These are phyloP conservation scores for Paracorniculantispora psalliotae DNA, from an alignment of 2,329 filamentous ascomycete species.

Conservation along the genomic window DNA sequence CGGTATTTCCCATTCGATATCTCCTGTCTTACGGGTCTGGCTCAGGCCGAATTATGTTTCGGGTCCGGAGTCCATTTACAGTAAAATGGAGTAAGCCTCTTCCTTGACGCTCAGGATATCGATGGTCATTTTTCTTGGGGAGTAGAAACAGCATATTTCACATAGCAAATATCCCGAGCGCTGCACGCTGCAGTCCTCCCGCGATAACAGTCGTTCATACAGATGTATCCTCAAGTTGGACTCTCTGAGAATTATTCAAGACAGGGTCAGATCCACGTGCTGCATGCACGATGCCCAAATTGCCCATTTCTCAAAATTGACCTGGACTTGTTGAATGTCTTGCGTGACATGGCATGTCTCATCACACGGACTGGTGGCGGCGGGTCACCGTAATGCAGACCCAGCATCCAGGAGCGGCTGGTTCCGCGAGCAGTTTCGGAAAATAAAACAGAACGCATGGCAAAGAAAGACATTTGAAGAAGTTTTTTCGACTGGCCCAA, in stretches of 20 bases:
- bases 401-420: not conserved
- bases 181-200: too few relatives aligned
- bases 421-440: not conserved
- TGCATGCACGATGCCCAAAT: not conserved
- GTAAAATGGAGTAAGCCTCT: too few relatives aligned
- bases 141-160: too few relatives aligned
- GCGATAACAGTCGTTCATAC: too few relatives aligned
- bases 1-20: not conserved
- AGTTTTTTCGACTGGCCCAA: not conserved
- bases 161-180: too few relatives aligned
- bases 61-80: not conserved
- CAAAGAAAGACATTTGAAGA: not conserved
- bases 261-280: not conserved
- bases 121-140: too few relatives aligned
- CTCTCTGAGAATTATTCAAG: not conserved
- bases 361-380: not conserved
- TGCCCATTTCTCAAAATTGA: not conserved
- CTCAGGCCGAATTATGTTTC: not conserved
- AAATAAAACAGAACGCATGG: not conserved
- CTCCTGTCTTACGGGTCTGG: not conserved
- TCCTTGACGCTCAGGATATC: too few relatives aligned
- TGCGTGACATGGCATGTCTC: slow-evolving; percentile 3
- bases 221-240: not conserved
- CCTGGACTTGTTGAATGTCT: not conserved
- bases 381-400: not conserved